These are phyloP conservation scores for Mucor velutinosus DNA, from an alignment of 371 early-diverging fungal species.

Conservation along the genomic window DNA sequence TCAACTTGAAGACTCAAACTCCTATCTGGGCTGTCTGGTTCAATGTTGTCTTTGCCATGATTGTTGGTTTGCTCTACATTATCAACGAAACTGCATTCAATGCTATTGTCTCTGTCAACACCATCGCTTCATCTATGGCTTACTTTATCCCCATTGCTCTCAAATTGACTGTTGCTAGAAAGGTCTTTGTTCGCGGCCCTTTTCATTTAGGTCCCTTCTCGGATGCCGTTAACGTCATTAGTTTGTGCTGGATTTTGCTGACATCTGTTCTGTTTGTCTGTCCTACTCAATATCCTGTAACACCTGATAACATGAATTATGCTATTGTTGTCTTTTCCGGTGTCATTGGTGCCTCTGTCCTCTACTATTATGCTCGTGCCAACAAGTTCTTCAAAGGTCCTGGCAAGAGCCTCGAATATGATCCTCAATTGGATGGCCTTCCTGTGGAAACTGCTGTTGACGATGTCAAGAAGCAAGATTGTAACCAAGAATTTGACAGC, in stretches of 20 bases:
- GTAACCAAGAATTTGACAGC: not conserved
- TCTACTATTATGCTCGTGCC: slow-evolving; percentile 54
- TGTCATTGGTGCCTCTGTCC: slow-evolving; percentile 29
- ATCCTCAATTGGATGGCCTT: slow-evolving; percentile 19
- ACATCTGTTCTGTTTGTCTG: slow-evolving; percentile 65
- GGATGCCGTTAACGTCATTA: slow-evolving; percentile 43
- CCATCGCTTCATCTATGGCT: slow-evolving; percentile 72
- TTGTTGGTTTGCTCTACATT: slow-evolving; percentile 54
- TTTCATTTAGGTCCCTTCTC: slow-evolving; percentile 61
- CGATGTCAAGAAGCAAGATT: not conserved
- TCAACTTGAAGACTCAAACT: slow-evolving; percentile 31
- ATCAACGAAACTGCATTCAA: slow-evolving; percentile 56
- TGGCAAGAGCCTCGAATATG: slow-evolving; percentile 37
- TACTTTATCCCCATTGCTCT: slow-evolving; percentile 74
- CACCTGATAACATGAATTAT: slow-evolving; percentile 52
- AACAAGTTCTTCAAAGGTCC: slow-evolving; percentile 54
- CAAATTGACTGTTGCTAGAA: slow-evolving; percentile 54
- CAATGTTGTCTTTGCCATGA: slow-evolving; percentile 37
- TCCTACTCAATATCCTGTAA: slow-evolving; percentile 62
- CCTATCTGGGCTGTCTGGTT: slow-evolving; percentile 44
- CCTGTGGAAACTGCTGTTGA: not conserved
- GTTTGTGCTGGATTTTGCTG: slow-evolving; percentile 59
- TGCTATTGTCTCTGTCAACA: slow-evolving; percentile 74
- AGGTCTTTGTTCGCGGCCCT: slow-evolving; percentile 57
- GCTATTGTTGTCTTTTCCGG: slow-evolving; percentile 43